Conservation (phyloP, 139 green algal genomes). For the Parachlorella kessleri region DNA sequence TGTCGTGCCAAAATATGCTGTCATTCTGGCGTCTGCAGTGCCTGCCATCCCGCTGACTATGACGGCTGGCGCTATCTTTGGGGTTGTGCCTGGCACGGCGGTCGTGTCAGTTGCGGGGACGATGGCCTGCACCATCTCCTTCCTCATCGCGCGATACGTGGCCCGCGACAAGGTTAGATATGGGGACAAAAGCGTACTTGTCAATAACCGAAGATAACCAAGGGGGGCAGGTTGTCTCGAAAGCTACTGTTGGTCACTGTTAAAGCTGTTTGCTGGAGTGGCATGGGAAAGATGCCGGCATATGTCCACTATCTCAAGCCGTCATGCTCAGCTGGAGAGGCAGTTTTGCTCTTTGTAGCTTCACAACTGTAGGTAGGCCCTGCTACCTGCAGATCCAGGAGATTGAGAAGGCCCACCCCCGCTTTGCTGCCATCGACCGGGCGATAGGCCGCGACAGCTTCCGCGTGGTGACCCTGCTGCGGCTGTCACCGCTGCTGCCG, state of each 20-base stretch:
- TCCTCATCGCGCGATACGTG: constrained; percentile 93
- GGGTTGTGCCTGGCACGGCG: constrained; percentile 67
- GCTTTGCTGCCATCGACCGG: constrained; percentile 88
- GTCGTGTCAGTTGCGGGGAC: constrained; percentile 81
- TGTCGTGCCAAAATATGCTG: no score
- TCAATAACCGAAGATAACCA: no score
- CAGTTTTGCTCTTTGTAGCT: no score
- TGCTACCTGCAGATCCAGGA: neutral
- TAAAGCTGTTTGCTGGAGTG: no score
- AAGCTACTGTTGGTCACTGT: no score
- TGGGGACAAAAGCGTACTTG: no score
- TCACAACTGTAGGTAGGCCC: no score
- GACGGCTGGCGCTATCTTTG: constrained; percentile 89
- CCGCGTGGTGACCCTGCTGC: constrained; percentile 90
- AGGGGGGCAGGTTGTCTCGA: no score
- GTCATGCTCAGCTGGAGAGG: no score
- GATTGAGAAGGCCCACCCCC: constrained; percentile 31
- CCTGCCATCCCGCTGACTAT: constrained; percentile 92
- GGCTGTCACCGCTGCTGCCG: constrained; percentile 90
- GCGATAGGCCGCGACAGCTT: constrained; percentile 91
- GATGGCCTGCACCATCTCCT: constrained; percentile 79
- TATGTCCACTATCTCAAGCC: no score
- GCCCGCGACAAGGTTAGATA: constrained; percentile 82
- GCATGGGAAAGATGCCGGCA: no score
- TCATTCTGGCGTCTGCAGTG: constrained; percentile 41